Evolutionary conservation across 2,329 filamentous ascomycete genomes (phyloP), one percentile per base, ranked within the genome.

Genomic region (Eutypa lata): DNA sequence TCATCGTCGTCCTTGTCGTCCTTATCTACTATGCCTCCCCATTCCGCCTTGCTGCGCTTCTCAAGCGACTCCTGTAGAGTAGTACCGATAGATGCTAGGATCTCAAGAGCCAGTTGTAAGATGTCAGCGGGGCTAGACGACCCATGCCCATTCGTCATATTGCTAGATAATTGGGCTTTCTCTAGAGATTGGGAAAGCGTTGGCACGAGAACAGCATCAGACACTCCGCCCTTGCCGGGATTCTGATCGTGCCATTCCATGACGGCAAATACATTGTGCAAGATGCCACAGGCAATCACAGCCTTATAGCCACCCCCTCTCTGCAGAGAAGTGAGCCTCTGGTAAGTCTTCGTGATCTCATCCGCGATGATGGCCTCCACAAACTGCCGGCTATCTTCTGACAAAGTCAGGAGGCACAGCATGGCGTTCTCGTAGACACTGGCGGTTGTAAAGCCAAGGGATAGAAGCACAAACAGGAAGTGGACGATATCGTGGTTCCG

Each of bases 51-150:
- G 51, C 69, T 74, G 18, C 70, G 74, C 53, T 76, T 75, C 40
- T 77, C 75, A 42, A 81, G 64, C 6, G 78, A 76, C 33, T 77
- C 73, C 60, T 81, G 78, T 13, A 87, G 71, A 45, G 73, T 76
- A 2, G 83, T 86, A 42, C 83, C 83, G 46, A 88, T 87, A 7
- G 83, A 83, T 3, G 83, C 84, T 0, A 87, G 72, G 16, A 84
- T 80, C 66, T 88, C 83, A 0, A 88, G 69, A 3, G 82, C 82
- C 16, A 84, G 67, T 61, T 80, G 74, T 49, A 80, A 67, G 38
- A 78, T 73, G 56, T 82, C 78, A 7, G 69, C 57, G 1, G 75
- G 69, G 55, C 69, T 73, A 8, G 71, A 71, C 62, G 70, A 74
- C 51, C 68, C 68, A 19, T 67, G 55, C 31, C 68, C 72, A 35